Evolutionary conservation across 2,329 filamentous ascomycete genomes (phyloP).

Genomic region (Aspergillus tamarii): DNA sequence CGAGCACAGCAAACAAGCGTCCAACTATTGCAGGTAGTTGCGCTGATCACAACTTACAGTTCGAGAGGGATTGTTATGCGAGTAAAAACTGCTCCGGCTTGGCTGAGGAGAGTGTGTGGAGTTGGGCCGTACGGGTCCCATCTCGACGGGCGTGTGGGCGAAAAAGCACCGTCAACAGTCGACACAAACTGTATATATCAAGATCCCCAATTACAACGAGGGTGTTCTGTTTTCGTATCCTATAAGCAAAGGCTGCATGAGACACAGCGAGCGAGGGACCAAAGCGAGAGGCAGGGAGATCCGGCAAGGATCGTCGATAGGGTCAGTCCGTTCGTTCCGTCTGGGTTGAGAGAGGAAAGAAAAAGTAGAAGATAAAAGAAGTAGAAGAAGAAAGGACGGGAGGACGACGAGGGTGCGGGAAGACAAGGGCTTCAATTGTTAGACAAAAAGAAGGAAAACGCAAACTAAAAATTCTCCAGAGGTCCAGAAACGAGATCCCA

Average conservation of each 20-base stretch:
- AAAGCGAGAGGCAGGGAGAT: not conserved
- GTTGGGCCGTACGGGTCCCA: conserved; percentile 6
- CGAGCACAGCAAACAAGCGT: not conserved
- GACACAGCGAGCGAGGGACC: not conserved
- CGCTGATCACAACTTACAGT: conserved; percentile 6
- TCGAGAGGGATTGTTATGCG: conserved; percentile 4
- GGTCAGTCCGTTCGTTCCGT: not conserved
- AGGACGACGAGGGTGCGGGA: not conserved
- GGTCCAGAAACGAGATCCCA: not conserved
- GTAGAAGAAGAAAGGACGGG: too few species aligned
- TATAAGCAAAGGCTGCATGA: not conserved
- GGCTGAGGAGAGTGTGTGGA: conserved; percentile 7
- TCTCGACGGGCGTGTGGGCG: not conserved
- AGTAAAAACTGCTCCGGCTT: conserved; percentile 15
- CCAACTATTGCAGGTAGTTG: not conserved
- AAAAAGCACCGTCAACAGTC: not conserved
- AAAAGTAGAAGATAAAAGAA: not conserved
- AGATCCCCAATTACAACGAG: too few species aligned
- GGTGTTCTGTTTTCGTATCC: not conserved
- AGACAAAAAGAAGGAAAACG: not conserved
- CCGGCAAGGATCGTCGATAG: not conserved
- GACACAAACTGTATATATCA: not conserved
- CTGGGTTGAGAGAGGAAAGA: not conserved
- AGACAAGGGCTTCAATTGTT: not conserved
- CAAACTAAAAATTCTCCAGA: not conserved